Conservation (phyloP, 495 filamentous ascomycete genomes). For the Annulohypoxylon stygium region DNA sequence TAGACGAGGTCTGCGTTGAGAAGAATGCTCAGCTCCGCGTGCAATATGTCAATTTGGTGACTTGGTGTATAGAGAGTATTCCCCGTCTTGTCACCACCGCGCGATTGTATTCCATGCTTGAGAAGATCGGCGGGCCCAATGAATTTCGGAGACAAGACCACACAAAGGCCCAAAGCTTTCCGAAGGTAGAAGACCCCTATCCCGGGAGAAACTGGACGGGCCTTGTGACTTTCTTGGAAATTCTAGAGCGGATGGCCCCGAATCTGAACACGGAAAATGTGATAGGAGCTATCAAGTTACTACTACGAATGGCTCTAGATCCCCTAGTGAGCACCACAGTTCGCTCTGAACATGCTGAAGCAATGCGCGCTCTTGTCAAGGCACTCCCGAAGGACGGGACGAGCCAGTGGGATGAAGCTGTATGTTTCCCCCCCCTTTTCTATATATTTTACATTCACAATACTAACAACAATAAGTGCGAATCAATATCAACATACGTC, state of each 20-base stretch:
- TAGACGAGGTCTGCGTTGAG: conserved; percentile 75
- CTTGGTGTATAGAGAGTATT: conserved; percentile 55
- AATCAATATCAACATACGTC: conserved; percentile 66
- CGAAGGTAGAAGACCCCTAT: conserved; percentile 49
- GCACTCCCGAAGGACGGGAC: conserved; percentile 31
- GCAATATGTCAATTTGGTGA: conserved; percentile 70
- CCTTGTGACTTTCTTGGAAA: conserved; percentile 52
- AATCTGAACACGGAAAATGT: conserved; percentile 39
- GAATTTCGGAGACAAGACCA: conserved; percentile 42
- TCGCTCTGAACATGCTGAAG: conserved; percentile 52
- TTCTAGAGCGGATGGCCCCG: conserved; percentile 51
- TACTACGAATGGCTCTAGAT: conserved; percentile 74
- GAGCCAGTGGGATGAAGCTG: conserved; percentile 46
- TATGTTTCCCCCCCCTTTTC: conserved; percentile 34
- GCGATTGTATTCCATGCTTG: conserved; percentile 57
- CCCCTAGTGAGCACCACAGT: conserved; percentile 60
- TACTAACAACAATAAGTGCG: conserved; percentile 58
- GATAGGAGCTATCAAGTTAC: conserved; percentile 54
- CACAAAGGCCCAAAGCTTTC: conserved; percentile 31
- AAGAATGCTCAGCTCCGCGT: conserved; percentile 70
- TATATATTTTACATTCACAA: conserved; percentile 32
- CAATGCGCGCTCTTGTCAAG: conserved; percentile 43
- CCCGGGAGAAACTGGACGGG: conserved; percentile 52
- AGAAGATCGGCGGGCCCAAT: conserved; percentile 56
- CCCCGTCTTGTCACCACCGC: conserved; percentile 54